Evolutionary conservation across 352 stramenopile genomes (phyloP).

Genomic region (Phytopythium delawarense): DNA sequence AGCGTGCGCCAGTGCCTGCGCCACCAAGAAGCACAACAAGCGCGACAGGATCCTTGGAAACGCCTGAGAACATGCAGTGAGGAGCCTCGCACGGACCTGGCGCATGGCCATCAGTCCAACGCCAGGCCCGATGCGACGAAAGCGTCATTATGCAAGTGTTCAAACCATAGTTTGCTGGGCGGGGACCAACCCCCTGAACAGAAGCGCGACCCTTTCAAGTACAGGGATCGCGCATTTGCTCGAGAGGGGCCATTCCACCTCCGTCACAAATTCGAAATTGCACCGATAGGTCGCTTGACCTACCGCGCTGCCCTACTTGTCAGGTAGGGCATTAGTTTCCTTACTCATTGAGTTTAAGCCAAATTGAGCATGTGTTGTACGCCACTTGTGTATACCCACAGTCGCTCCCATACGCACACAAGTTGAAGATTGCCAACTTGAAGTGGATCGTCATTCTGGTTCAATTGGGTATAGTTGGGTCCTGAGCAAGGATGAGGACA

Average conservation of each 20-base stretch:
- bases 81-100: too few species aligned
- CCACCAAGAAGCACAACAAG: not conserved
- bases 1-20: not conserved
- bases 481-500: not conserved
- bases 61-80: not conserved
- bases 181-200: conserved; percentile 48
- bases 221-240: conserved; percentile 18
- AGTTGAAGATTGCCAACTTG: not conserved
- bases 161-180: conserved; percentile 5
- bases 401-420: not conserved
- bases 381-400: not conserved
- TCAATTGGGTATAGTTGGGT: not conserved
- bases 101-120: too few species aligned
- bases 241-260: conserved; percentile 66
- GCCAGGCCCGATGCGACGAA: too few species aligned
- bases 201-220: conserved; percentile 28
- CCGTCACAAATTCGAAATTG: conserved; percentile 69
- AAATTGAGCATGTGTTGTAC: conserved; percentile 1
- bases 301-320: conserved; percentile 68
- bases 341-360: conserved; percentile 94
- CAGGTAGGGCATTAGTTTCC: conserved; percentile 88
- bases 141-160: not conserved
- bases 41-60: not conserved
- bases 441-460: conserved; percentile 2
- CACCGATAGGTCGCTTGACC: conserved; percentile 37